phyloP scores from a whole-genome alignment of 768 basidiomycete genomes.

The Kockovaella imperatae region DNA sequence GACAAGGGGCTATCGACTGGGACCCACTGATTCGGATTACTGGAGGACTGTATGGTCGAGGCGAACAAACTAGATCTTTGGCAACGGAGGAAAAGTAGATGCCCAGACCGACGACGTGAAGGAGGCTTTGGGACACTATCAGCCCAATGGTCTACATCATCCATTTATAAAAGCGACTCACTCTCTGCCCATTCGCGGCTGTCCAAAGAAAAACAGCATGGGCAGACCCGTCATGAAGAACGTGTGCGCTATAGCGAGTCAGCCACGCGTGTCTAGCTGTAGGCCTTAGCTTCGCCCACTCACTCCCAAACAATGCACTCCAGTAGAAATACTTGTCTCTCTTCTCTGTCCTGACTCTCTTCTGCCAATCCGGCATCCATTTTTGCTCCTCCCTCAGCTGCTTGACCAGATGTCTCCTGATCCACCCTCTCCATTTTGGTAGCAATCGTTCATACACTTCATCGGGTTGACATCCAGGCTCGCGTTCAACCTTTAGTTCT shows the following conservation, averaged over 20 bases:
- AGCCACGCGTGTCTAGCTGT: background rate
- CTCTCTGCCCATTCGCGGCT: constrained; percentile 63
- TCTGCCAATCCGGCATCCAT: constrained; percentile 38
- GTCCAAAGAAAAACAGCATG: constrained; percentile 80
- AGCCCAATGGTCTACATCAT: background rate
- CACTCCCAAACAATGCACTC: constrained; percentile 44
- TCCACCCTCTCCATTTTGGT: constrained; percentile 28
- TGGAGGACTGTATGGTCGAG: constrained; percentile 82
- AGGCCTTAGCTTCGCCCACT: constrained; percentile 9
- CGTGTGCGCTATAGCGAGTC: constrained; percentile 30
- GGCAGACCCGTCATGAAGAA: constrained; percentile 92
- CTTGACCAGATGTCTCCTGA: constrained; percentile 25
- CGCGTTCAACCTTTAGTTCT: constrained; percentile 21
- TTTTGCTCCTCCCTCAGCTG: constrained; percentile 32
- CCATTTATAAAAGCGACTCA: constrained; percentile 46
- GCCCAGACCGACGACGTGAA: constrained; percentile 64
- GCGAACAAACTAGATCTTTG: constrained; percentile 84
- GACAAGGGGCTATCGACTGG: background rate
- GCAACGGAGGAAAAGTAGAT: constrained; percentile 79
- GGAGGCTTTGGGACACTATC: constrained; percentile 49
- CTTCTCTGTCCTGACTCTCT: constrained; percentile 24
- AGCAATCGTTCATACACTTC: constrained; percentile 36
- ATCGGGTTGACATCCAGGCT: constrained; percentile 42
- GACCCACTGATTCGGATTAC: constrained; percentile 76
- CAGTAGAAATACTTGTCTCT: constrained; percentile 44